Base-by-base conservation (phyloP, 768 basidiomycete species). In the Cystoderma amianthinum region DNA sequence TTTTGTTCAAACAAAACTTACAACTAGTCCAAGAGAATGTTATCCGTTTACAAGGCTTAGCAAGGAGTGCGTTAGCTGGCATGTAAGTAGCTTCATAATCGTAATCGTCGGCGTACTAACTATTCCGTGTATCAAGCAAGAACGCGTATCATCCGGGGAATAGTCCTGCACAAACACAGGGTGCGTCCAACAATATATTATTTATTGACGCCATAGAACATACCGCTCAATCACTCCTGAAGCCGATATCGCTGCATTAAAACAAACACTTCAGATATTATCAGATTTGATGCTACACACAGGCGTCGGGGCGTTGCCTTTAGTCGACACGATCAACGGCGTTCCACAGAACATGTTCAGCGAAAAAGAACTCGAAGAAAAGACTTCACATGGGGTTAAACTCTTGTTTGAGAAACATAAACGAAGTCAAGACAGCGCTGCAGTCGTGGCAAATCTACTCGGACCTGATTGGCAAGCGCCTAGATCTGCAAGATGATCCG, bases 1-100 rank as follows among this genome's bases (percentile, higher is more conserved):
- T 74, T 19, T 43, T 68, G n/a, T 80, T 85, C 64, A 78, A 76
- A 46, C 72, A 75, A 38, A 79, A 78, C 52, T 45, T 80, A 1
- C 68, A 67, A 30, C 39, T 70, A 12, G 62, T 70, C 0, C 67
- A 71, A 41, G 68, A 72, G 28, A 71, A 76, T 15, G 66, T 81
- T 20, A 47, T 65, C 2, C 58, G 71, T 10, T 57, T 82, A 2
- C 73, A 77, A 45, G 55, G 55, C 2, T 58, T 75, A 2, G 74
- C 79, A 0, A 64, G 72, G 37, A 68, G 57, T 30, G 68, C 74
- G 6, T 50, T 80, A 20, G 55, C 60, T 11, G 72, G 71, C 33
- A 74, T 83, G 82, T 84, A 56, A 47, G 77, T 61, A 5, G 20
- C 5, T 19, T 25, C 32, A 9, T 12, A 3, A 33, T 42, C 19